Evolutionary conservation across 1,284 basidiomycete genomes (phyloP), one percentile per base, ranked within the genome.

Genomic region (Papiliotrema flavescens): DNA sequence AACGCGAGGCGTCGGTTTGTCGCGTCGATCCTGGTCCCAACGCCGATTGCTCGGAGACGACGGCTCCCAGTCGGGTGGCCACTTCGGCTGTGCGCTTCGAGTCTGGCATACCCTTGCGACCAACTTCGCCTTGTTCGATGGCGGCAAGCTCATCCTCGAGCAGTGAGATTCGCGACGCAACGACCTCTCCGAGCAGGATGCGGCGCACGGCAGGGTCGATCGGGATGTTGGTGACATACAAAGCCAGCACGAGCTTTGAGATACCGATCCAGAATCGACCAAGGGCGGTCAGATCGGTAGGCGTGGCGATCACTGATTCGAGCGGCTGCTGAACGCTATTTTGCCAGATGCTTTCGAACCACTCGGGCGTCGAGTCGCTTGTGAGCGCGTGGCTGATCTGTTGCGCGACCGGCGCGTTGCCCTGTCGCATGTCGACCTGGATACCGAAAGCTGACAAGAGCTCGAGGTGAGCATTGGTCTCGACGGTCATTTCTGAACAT

Each of bases 221-320:
- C 1, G 94, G 91, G 3, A 86, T 79, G 67, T 90, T 84, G 0
- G 96, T 93, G 46, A 98, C 80, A 69, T 88, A 89, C n/a, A 95
- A 45, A 35, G 69, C 67, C 40, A 75, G 54, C 1, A 73, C 47
- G 53, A 71, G 62, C 1, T 57, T 60, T 3, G 85, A 83, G 26
- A 90, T 69, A 0, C 80, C 81, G 41, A 93, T 78, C 85, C 86
- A 96, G 8, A 71, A 37, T 7, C 53, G 45, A 77, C 82, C 52
- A 6, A 71, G 49, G 17, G 44, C 28, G 1, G 7, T n/a, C 5
- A 67, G 54, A 8, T 4, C 48, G 20, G 3, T 45, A 42, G 7
- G 23, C 26, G 3, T 32, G 22, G 34, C 43, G 41, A 2, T 48
- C 47, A 5, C 47, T 24, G 3, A 22, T 40, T 17, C 8, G 14